Evolutionary conservation across 805 yeast genomes (phyloP), one percentile per base, ranked within the genome.

Genomic region (Hanseniaspora taiwanica): DNA sequence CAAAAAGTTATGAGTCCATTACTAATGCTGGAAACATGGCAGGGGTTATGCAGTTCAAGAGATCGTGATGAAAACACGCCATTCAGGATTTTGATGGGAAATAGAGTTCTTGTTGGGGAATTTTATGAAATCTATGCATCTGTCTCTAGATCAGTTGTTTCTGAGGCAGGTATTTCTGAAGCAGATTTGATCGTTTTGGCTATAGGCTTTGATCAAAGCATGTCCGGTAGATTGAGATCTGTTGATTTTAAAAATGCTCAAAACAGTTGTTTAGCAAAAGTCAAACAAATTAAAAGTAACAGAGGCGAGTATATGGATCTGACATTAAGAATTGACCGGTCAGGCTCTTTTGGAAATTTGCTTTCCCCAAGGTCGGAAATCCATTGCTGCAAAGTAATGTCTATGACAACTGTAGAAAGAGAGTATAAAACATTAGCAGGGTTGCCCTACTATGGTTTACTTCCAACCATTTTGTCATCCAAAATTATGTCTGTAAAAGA

Each of bases 11-110:
- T 84, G 57, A 82, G 78, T 48, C 98, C 98, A 0, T 65, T 91
- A 34, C 62, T 91, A 35, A 61, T 87, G 54, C 60, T 89, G 32
- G 99, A 91, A 60, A 82, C 94, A 46, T 93, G 97, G 96, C 94
- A 87, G 52, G 81, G 84, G 0, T 72, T 91, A 21, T 79, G 76
- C 47, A 69, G 83, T 4, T 76, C 91, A 0, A 76, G 81, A 46
- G 74, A 74, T 38, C 74, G 81, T 14, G 62, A 64, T 13, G 71
- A 71, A 8, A 52, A 53, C 27, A 59, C 50, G 4, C 86, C 94
- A 1, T 79, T 87, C 54, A 69, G 69, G 23, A 49, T 87, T 2
- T 63, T 73, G 2, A 64, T 87, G 16, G 96, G 94, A 3, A 81
- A 85, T 27, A 71, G 96, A 48, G 72, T 85, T 2, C 76, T 83